A percentile compares a stretch with the other conserved stretches of the same genome.
These are phyloP conservation scores for Diutina neorugosa DNA, from an alignment of 1,139 yeast species.

Conservation along the genomic window DNA sequence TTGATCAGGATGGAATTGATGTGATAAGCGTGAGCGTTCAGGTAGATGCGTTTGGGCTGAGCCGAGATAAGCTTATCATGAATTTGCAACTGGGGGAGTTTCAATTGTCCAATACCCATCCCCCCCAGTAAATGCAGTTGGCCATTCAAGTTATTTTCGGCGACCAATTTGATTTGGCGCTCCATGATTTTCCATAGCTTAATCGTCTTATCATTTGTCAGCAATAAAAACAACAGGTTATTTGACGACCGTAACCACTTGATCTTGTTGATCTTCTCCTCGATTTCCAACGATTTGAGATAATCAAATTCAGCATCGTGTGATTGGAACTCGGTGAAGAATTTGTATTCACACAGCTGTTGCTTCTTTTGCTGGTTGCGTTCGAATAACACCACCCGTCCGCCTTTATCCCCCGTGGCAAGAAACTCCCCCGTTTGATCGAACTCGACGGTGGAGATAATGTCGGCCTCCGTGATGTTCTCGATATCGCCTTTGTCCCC, in stretches of 20 bases:
- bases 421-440: slow-evolving; percentile 89
- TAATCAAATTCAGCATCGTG: slow-evolving; percentile 99
- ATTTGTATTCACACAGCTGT: slow-evolving; percentile 71
- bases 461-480: slow-evolving; percentile 93
- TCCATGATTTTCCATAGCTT: slow-evolving; percentile 95
- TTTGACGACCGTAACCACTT: slow-evolving; percentile 90
- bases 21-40: slow-evolving; percentile 97
- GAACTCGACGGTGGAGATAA: slow-evolving; percentile 93
- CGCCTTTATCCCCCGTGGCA: slow-evolving; percentile 98
- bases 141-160: slow-evolving; percentile 63
- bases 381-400: slow-evolving; percentile 92
- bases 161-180: slow-evolving; percentile 81
- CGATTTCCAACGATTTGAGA: slow-evolving; percentile 88
- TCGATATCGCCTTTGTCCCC: slow-evolving; percentile 98
- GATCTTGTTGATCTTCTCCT: slow-evolving; percentile 94
- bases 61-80: slow-evolving; percentile 96
- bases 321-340: slow-evolving; percentile 93
- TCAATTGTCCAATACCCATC: slow-evolving; percentile 27
- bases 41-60: slow-evolving; percentile 81
- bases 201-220: slow-evolving; percentile 95
- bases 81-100: slow-evolving; percentile 75
- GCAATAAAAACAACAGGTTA: slow-evolving; percentile 75
- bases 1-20: slow-evolving; percentile 91
- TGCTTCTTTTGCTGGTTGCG: slow-evolving; percentile 63
- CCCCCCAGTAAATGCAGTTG: slow-evolving; percentile 9